A percentile compares a stretch with the other conserved stretches of the same genome.
Evolutionary conservation across 129 eudicot genomes (phyloP).

Genomic region (Lactuca saligna): DNA sequence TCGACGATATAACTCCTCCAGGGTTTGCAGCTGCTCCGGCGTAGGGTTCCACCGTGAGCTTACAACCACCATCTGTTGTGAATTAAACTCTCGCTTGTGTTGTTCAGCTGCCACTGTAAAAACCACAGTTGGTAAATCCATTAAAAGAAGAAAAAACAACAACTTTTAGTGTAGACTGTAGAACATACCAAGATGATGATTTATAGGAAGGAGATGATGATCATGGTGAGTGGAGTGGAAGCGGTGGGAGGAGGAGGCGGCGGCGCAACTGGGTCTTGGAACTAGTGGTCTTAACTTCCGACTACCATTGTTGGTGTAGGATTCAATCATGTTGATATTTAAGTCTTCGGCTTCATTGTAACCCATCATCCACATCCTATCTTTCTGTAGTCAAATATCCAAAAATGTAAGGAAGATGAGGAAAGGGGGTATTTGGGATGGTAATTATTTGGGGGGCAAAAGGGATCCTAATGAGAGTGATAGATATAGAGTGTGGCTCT

Average conservation of each 20-base stretch:
- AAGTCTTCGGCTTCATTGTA: slow-evolving; percentile 62
- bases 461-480: slow-evolving; percentile 38
- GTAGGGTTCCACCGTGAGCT: slow-evolving; percentile 93
- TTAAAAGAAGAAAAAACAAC: not conserved
- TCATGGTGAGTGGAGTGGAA: slow-evolving; percentile 28
- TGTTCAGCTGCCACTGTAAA: slow-evolving; percentile 41
- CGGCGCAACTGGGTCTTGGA: slow-evolving; percentile 39
- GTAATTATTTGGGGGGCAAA: slow-evolving; percentile 34
- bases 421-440: slow-evolving; percentile 21
- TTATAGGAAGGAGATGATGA: slow-evolving; percentile 47
- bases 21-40: slow-evolving; percentile 73
- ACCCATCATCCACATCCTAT: slow-evolving; percentile 80
- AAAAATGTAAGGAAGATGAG: slow-evolving; percentile 22
- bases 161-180: not conserved
- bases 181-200: slow-evolving; percentile 51
- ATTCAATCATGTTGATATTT: slow-evolving; percentile 41
- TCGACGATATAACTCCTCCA: slow-evolving; percentile 69
- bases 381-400: slow-evolving; percentile 13
- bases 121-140: not conserved
- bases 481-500: slow-evolving; percentile 30
- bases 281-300: slow-evolving; percentile 59
- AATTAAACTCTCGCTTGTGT: slow-evolving; percentile 47
- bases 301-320: slow-evolving; percentile 37
- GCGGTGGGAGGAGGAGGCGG: slow-evolving; percentile 27
- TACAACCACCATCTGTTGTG: slow-evolving; percentile 66